phyloP scores from a whole-genome alignment of 192 early-diverging fungal genomes.

The Allomyces arbusculus region DNA sequence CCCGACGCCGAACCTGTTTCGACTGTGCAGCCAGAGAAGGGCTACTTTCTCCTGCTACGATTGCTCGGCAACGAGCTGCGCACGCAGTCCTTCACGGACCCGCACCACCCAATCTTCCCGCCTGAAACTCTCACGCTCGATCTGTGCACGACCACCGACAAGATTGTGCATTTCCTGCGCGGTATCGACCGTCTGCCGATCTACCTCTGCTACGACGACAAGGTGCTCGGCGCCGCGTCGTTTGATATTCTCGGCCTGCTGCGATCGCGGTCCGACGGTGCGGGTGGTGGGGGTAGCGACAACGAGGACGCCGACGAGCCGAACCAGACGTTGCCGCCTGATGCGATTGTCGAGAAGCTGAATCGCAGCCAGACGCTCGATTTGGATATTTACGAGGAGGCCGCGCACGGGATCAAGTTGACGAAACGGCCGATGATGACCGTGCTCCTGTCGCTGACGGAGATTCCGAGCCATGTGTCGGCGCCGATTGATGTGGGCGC shows the following conservation, averaged over 20 bases:
- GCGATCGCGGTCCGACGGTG: too few relatives aligned
- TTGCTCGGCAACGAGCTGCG: slow-evolving; percentile 25
- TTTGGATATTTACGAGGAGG: slow-evolving; percentile 1
- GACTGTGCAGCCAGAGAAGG: slow-evolving; percentile 1
- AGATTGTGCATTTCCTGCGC: slow-evolving; percentile 12
- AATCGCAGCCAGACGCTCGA: slow-evolving; percentile 1
- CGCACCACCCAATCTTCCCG: slow-evolving; percentile 18
- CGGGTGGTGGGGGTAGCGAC: too few relatives aligned
- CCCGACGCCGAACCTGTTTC: neutral
- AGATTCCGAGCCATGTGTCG: too few relatives aligned
- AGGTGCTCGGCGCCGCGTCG: neutral
- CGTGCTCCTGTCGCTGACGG: too few relatives aligned
- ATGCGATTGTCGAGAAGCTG: too few relatives aligned
- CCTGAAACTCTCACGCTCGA: slow-evolving; percentile 26
- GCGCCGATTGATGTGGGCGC: too few relatives aligned
- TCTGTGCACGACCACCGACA: slow-evolving; percentile 8
- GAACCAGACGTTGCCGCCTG: too few relatives aligned
- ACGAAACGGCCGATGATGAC: too few relatives aligned
- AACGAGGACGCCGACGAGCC: too few relatives aligned
- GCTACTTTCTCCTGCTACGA: slow-evolving; percentile 6
- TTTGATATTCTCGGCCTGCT: neutral
- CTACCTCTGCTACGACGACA: slow-evolving; percentile 13
- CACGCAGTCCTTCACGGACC: slow-evolving; percentile 19
- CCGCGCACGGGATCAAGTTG: neutral
- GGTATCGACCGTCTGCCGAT: slow-evolving; percentile 16